Conservation (phyloP, 192 early-diverging fungal species). For the Linnemannia elongata region DNA sequence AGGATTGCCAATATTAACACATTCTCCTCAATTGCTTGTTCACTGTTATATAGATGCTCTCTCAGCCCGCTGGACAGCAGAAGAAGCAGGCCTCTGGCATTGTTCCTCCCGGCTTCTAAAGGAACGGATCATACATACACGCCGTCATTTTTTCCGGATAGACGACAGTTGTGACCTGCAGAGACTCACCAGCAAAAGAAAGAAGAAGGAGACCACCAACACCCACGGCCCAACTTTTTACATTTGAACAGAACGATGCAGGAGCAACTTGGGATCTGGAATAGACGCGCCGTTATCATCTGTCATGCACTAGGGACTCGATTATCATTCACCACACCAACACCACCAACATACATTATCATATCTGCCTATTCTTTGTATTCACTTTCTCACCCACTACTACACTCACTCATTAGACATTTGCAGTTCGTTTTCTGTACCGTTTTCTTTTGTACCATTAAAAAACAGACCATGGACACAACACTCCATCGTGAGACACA, state of each 20-base stretch:
- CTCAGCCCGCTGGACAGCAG: slow-evolving; percentile 48
- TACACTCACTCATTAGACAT: slow-evolving; percentile 11
- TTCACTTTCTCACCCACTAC: neutral
- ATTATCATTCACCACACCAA: neutral
- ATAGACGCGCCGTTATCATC: neutral
- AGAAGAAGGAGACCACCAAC: neutral
- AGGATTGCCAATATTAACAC: neutral
- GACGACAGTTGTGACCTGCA: neutral
- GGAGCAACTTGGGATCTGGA: slow-evolving; percentile 6
- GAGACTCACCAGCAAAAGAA: neutral
- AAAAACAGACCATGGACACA: slow-evolving; percentile 7
- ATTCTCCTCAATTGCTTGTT: neutral
- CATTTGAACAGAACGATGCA: neutral
- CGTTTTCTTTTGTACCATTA: slow-evolving; percentile 28
- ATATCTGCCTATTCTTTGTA: slow-evolving; percentile 3
- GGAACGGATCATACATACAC: neutral
- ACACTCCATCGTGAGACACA: neutral
- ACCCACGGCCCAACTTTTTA: neutral
- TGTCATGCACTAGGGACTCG: neutral
- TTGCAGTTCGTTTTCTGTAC: slow-evolving; percentile 5
- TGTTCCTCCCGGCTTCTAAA: slow-evolving; percentile 52
- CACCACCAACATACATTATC: neutral
- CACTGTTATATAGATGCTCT: slow-evolving; percentile 36
- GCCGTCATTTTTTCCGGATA: neutral
- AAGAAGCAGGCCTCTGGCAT: slow-evolving; percentile 49